Base-by-base conservation (phyloP, 192 early-diverging fungal species). In the Coemansia sp. region DNA sequence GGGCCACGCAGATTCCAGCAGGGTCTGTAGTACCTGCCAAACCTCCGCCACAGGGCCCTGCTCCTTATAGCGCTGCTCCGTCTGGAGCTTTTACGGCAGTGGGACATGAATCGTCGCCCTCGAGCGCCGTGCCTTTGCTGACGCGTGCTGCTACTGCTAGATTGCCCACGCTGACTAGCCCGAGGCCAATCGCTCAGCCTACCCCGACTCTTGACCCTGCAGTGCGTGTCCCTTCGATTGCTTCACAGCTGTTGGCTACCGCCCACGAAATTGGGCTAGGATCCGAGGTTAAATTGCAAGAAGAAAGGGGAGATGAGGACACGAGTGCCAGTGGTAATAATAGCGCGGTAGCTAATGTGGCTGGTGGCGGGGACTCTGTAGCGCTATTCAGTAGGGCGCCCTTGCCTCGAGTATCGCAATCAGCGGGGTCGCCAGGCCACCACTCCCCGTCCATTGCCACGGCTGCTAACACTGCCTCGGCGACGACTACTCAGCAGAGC, bases 1-100 rank as follows among this genome's bases (percentile, higher is more conserved):
- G 62, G 84, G 83, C 5, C 60, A 83, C 71, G 46, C 85, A 76
- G 82, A 75, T 72, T 58, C 82, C 79, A 1, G 60, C 67, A 14
- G 79, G 64, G 7, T 67, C 74, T 9, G 59, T 82, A 5, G 67
- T 82, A 3, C 53, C 79, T 10, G 69, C 70, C 7, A 50, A 63
- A 9, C 58, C 31, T 9, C 62, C 72, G 43, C 20, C 56, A 16
- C 60, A 56, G 13, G 55, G 55, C 20, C 35, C 33, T 31, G 9
- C 11, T n/a, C 51, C 68, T 10, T 24, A 40, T 24, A 28, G 56
- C 18, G 33, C 56, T 36, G 56, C 26, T 4, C n/a, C 56, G 20
- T 6, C 56, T 58, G n/a, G 18, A 36, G 26, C 68, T 45, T 45
- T 45, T 38, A 13, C 39, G n/a, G 20, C 60, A 56, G 13, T 43